phyloP scores from a whole-genome alignment of 192 early-diverging fungal species.

The Backusella morwellensis region DNA sequence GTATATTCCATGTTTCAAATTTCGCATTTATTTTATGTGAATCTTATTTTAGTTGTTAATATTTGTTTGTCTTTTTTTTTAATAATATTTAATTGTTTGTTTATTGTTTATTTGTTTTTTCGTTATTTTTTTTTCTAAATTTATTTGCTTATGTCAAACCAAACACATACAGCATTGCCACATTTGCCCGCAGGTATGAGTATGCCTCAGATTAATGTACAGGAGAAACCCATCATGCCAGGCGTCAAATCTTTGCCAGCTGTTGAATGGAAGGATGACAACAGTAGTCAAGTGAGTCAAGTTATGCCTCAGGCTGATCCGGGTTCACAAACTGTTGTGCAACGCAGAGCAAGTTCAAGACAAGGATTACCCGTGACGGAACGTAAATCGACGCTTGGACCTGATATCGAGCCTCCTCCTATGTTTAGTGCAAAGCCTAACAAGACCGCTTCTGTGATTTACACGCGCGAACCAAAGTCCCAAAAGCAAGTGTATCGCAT shows the following conservation, averaged over 20 bases:
- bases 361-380: slow-evolving; percentile 14
- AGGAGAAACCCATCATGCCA: slow-evolving; percentile 2
- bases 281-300: neutral
- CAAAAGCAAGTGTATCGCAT: slow-evolving; percentile 29
- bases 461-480: slow-evolving; percentile 2
- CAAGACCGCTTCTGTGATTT: neutral
- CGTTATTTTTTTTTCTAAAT: neutral
- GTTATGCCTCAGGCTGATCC: neutral
- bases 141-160: neutral
- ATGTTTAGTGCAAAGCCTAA: slow-evolving; percentile 26
- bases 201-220: slow-evolving; percentile 2
- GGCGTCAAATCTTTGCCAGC: neutral
- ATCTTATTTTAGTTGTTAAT: neutral
- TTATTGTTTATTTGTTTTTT: neutral
- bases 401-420: slow-evolving; percentile 22
- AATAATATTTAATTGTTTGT: neutral
- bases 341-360: neutral
- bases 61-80: neutral
- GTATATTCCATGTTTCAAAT: neutral
- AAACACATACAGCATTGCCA: slow-evolving; percentile 6
- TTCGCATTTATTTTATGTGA: slow-evolving; percentile 2
- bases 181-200: slow-evolving; percentile 17
- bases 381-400: neutral
- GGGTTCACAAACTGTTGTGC: neutral
- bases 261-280: neutral